These are phyloP conservation scores for Cenchrus fungigraminus DNA, from an alignment of 176 grass and related monocot genomes.

Conservation along the genomic window DNA sequence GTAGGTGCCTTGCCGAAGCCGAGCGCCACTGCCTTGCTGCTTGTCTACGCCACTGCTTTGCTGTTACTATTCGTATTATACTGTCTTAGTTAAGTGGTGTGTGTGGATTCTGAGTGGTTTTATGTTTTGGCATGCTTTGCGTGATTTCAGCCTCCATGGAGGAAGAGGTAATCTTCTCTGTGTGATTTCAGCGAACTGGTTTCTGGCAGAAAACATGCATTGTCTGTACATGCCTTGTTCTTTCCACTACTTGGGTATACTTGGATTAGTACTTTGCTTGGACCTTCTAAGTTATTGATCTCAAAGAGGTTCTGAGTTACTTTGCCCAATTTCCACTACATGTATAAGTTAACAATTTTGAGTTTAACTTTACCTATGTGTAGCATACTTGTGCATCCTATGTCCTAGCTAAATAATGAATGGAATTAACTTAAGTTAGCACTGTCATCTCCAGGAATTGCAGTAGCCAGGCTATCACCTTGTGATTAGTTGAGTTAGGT, in stretches of 20 bases:
- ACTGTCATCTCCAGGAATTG: too few relatives aligned
- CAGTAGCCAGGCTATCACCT: not conserved
- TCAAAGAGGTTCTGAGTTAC: not conserved
- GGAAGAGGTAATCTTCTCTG: constrained; percentile 61
- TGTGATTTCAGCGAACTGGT: not conserved
- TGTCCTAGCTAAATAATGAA: too few relatives aligned
- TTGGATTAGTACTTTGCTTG: not conserved
- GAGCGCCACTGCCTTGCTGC: too few relatives aligned
- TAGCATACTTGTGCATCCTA: too few relatives aligned
- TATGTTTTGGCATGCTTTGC: not conserved
- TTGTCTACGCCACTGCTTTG: too few relatives aligned
- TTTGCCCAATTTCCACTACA: too few relatives aligned
- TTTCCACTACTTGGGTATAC: not conserved
- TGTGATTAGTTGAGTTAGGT: not conserved
- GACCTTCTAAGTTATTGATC: not conserved
- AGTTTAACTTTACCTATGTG: too few relatives aligned
- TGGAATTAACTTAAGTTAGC: too few relatives aligned
- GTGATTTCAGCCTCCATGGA: constrained; percentile 34
- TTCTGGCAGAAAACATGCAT: not conserved
- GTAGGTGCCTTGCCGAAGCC: too few relatives aligned
- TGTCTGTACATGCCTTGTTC: not conserved
- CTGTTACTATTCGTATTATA: not conserved
- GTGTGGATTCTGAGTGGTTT: not conserved
- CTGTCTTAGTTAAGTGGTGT: not conserved
- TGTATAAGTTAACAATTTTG: too few relatives aligned